Percentiles rank a stretch among this genome's conserved stretches.
phyloP scores from a whole-genome alignment of 208 protist genomes.

The Acanthamoeba royreba region DNA sequence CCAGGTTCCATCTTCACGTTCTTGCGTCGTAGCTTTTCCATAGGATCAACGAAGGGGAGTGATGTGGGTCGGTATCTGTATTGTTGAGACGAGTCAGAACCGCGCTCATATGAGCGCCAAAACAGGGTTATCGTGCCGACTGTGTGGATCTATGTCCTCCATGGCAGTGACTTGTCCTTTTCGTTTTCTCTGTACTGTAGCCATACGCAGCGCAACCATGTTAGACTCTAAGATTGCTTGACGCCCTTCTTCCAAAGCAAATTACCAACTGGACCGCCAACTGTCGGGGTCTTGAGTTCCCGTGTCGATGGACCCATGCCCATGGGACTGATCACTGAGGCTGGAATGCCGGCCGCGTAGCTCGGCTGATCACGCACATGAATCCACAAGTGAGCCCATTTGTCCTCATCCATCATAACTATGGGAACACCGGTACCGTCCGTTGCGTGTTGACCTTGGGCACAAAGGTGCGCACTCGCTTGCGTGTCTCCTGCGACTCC shows the following conservation, averaged over 20 bases:
- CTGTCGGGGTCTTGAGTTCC: neutral
- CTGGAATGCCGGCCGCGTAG: neutral
- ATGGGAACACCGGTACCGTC: neutral
- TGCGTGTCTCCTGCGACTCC: neutral
- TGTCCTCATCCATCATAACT: neutral
- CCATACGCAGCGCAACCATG: neutral
- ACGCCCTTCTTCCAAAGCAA: neutral
- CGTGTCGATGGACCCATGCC: neutral
- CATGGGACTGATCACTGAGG: neutral
- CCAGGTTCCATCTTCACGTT: neutral
- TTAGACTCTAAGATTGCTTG: no score
- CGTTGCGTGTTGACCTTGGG: neutral
- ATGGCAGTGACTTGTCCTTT: constrained; percentile 17
- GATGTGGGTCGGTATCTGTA: neutral
- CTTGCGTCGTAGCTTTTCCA: neutral
- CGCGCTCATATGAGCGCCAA: no score
- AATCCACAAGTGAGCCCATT: neutral
- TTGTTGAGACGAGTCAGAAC: neutral
- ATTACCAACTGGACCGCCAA: neutral
- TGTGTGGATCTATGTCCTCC: constrained; percentile 11
- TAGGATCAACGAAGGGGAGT: neutral
- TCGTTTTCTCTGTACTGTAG: neutral
- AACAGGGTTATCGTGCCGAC: no score
- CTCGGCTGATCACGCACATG: neutral
- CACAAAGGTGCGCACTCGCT: neutral